Evolutionary conservation across 768 basidiomycete species (phyloP).

Genomic region (Saitozyma sp.): DNA sequence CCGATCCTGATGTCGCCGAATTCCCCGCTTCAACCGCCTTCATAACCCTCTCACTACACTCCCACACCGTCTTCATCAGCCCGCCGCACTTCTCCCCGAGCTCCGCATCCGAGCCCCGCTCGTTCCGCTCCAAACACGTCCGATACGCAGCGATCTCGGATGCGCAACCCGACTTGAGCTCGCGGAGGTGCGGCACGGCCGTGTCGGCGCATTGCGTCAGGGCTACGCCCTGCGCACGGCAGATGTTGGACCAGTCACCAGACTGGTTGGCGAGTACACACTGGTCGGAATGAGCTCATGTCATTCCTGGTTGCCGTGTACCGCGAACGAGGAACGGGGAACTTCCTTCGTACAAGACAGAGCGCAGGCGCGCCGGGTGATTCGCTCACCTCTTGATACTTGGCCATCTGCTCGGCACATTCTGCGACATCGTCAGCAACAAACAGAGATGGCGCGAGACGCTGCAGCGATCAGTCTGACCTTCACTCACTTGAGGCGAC

Average conservation of each 20-base stretch:
- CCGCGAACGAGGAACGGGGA: background rate
- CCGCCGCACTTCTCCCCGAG: conserved; percentile 33
- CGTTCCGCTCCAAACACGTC: conserved; percentile 39
- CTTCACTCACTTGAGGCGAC: conserved; percentile 48
- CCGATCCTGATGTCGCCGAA: background rate
- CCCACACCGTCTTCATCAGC: conserved; percentile 46
- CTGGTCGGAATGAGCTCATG: conserved; percentile 12
- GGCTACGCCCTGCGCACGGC: conserved; percentile 36
- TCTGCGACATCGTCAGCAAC: conserved; percentile 16
- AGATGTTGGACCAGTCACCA: conserved; percentile 44
- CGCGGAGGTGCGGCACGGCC: conserved; percentile 46
- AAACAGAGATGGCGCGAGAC: background rate
- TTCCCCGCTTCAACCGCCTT: conserved; percentile 9
- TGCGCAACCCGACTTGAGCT: conserved; percentile 42
- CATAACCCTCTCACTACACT: conserved; percentile 45
- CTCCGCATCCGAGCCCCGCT: conserved; percentile 28
- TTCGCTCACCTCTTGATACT: conserved; percentile 44
- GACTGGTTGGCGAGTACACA: conserved; percentile 47
- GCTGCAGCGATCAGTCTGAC: background rate
- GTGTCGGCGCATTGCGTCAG: conserved; percentile 47
- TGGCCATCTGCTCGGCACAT: conserved; percentile 50
- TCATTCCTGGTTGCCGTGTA: background rate
- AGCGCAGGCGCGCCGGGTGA: no score
- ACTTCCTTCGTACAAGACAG: no score
- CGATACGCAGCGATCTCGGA: conserved; percentile 40